Evolutionary conservation across 2,329 filamentous ascomycete species (phyloP).

Genomic region (Fusarium cicatricum): DNA sequence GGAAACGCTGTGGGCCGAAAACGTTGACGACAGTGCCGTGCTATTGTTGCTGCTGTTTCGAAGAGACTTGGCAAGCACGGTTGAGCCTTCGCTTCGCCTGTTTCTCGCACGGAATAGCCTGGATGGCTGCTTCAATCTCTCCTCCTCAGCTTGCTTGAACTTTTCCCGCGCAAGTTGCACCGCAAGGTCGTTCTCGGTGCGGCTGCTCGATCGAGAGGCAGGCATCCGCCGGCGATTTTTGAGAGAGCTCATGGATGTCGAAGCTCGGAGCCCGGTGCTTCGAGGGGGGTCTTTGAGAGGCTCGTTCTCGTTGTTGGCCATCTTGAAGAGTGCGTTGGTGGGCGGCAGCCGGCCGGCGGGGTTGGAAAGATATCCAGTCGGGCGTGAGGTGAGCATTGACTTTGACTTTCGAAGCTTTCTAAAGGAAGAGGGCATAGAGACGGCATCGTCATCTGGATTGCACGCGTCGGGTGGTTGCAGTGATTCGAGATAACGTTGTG

Average conservation of each 20-base stretch:
- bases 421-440: slow-evolving; percentile 58
- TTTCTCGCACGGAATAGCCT: slow-evolving; percentile 53
- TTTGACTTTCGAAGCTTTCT: slow-evolving; percentile 62
- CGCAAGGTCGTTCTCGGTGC: slow-evolving; percentile 45
- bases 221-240: slow-evolving; percentile 43
- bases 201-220: slow-evolving; percentile 26
- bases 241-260: slow-evolving; percentile 66
- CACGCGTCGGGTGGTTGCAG: slow-evolving; percentile 50
- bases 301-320: slow-evolving; percentile 43
- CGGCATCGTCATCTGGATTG: slow-evolving; percentile 57
- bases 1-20: slow-evolving; percentile 38
- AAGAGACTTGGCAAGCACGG: slow-evolving; percentile 58
- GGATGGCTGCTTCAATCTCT: slow-evolving; percentile 54
- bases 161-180: slow-evolving; percentile 48
- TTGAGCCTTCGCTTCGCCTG: slow-evolving; percentile 45
- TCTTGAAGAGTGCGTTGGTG: slow-evolving; percentile 10
- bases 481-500: slow-evolving; percentile 38
- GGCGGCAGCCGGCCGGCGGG: slow-evolving; percentile 14
- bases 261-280: slow-evolving; percentile 49
- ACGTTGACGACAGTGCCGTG: slow-evolving; percentile 45
- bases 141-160: slow-evolving; percentile 48
- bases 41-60: slow-evolving; percentile 55
- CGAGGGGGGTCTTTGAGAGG: slow-evolving; percentile 17
- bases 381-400: slow-evolving; percentile 58
- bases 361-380: slow-evolving; percentile 19